phyloP scores from a whole-genome alignment of 179 eudicot species.

The Beta lomatogona region DNA sequence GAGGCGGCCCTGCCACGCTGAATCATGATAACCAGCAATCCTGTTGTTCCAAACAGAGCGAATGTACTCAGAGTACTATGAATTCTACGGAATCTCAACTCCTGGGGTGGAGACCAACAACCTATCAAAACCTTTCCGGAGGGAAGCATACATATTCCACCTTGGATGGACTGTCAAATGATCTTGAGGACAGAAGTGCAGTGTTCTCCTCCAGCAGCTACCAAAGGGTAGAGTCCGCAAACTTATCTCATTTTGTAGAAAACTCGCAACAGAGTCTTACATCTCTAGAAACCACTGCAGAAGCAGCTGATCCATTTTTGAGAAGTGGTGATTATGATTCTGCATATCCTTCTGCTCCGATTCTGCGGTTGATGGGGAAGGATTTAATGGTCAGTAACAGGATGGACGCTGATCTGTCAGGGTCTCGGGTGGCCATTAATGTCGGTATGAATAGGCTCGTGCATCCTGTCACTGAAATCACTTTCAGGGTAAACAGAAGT shows the following conservation, averaged over 20 bases:
- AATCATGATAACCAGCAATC: conserved; percentile 39
- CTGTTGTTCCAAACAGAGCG: conserved; percentile 54
- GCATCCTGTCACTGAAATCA: conserved; percentile 19
- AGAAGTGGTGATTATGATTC: conserved; percentile 33
- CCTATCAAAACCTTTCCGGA: conserved; percentile 27
- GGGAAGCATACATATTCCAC: conserved; percentile 29
- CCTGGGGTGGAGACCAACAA: conserved; percentile 34
- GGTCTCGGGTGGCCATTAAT: conserved; percentile 22
- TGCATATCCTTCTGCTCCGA: conserved; percentile 54
- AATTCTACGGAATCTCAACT: conserved; percentile 48
- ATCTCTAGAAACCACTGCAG: conserved; percentile 27
- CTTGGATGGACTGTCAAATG: conserved; percentile 21
- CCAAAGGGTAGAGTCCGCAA: conserved; percentile 23
- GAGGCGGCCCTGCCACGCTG: conserved; percentile 24
- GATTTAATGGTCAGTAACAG: conserved; percentile 71
- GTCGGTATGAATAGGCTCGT: conserved; percentile 11
- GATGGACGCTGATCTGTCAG: conserved; percentile 38
- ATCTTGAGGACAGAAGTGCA: conserved; percentile 12
- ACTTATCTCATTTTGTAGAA: conserved; percentile 22
- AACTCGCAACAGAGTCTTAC: conserved; percentile 27
- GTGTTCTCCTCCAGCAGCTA: conserved; percentile 25
- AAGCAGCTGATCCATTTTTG: conserved; percentile 16
- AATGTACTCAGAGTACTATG: conserved; percentile 34
- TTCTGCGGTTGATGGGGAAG: conserved; percentile 91
- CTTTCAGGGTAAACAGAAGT: conserved; percentile 13